Evolutionary conservation across 176 grass and related monocot species (phyloP).

Genomic region (Avena insularis): DNA sequence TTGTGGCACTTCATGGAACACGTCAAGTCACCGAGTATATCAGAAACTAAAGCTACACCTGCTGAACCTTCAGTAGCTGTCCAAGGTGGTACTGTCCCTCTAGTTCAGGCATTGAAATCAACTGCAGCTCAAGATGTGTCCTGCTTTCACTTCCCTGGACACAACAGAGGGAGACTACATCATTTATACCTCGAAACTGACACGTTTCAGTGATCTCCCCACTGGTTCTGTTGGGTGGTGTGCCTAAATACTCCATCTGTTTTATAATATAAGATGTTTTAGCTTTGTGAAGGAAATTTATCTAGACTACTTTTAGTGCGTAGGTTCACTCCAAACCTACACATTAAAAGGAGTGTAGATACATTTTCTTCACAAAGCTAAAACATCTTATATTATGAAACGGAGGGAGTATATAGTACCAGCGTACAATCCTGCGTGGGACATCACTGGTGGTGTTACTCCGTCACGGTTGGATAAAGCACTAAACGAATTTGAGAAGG

Average conservation of each 20-base stretch:
- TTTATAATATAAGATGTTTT: too few relatives aligned
- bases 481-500: slow-evolving; percentile 58
- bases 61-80: slow-evolving; percentile 22
- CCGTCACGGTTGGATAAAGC: slow-evolving; percentile 59
- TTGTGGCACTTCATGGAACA: slow-evolving; percentile 23
- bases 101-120: slow-evolving; percentile 67
- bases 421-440: slow-evolving; percentile 73
- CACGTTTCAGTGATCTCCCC: slow-evolving; percentile 79
- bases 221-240: slow-evolving; percentile 63
- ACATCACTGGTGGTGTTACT: slow-evolving; percentile 68
- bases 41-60: slow-evolving; percentile 15
- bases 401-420: slow-evolving; percentile 65
- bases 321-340: too few relatives aligned
- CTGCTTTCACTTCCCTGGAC: slow-evolving; percentile 94
- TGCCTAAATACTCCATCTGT: slow-evolving; percentile 34
- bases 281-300: too few relatives aligned
- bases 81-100: slow-evolving; percentile 48
- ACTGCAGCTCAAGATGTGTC: slow-evolving; percentile 64
- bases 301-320: too few relatives aligned
- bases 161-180: slow-evolving; percentile 80
- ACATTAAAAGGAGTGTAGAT: too few relatives aligned
- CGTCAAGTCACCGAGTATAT: background rate
- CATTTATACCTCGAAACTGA: slow-evolving; percentile 70
- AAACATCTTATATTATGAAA: too few relatives aligned
- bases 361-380: too few relatives aligned